Conservation (phyloP, 441 rosid genomes). For the Gossypium davidsonii region DNA sequence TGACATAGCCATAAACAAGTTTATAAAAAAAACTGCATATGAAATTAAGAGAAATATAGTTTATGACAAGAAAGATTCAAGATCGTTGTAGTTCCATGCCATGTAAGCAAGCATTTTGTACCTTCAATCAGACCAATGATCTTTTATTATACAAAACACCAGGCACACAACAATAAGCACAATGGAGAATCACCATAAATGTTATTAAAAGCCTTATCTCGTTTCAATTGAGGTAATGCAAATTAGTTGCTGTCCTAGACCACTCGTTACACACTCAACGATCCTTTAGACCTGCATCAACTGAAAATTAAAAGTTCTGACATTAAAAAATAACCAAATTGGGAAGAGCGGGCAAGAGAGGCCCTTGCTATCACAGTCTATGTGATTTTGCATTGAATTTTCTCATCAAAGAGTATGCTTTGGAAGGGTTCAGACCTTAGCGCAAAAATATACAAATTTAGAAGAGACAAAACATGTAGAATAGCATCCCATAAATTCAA, state of each 20-base stretch:
- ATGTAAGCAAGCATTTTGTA: constrained; percentile 12
- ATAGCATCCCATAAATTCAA: neutral
- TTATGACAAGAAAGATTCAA: too few relatives aligned
- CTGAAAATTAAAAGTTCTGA: neutral
- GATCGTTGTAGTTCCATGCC: constrained; percentile 8
- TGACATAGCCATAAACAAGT: too few relatives aligned
- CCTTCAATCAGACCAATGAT: neutral
- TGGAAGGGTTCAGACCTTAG: neutral
- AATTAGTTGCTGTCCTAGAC: constrained; percentile 8
- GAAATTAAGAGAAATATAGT: too few relatives aligned
- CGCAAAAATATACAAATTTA: neutral
- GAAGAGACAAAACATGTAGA: neutral
- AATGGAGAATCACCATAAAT: constrained; percentile 13
- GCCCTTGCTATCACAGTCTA: neutral
- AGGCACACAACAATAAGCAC: constrained; percentile 16
- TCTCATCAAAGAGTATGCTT: neutral
- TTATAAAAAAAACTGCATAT: too few relatives aligned
- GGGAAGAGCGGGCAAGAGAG: neutral
- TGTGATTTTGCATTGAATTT: neutral
- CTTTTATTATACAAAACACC: constrained; percentile 15
- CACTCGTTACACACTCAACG: constrained; percentile 1
- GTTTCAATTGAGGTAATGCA: constrained; percentile 12
- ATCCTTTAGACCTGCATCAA: constrained; percentile 28
- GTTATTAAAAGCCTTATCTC: constrained; percentile 15
- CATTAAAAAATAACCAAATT: neutral